Base-by-base conservation (phyloP, 805 yeast genomes). In the Cyberlindnera galapagoensis region DNA sequence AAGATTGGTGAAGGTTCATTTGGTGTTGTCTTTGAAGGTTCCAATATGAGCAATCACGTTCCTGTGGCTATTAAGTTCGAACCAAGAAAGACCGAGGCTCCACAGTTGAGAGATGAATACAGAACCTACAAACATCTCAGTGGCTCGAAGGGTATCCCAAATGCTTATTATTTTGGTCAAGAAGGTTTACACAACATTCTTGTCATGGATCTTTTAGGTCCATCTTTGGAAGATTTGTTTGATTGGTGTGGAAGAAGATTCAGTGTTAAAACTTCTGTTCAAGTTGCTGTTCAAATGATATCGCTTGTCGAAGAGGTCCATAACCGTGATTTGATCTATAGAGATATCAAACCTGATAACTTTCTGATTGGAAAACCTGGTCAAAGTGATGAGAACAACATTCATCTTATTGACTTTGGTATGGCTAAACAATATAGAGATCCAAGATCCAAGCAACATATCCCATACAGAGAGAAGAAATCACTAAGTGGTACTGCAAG, bases 1-100 rank as follows among this genome's bases (percentile, higher is more conserved):
- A 83, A 83, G 57, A 83, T 83, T 34, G 94, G 94, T 22, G 92
- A 83, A 53, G 94, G 94, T 3, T 81, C 92, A 0, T 83, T 83
- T 62, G 94, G 94, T 21, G 81, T 82, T 7, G 78, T 83, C 33
- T 83, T 82, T 56, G 87, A 82, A 60, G 94, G 94, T 24, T 72
- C 76, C 35, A 84, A 83, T 51, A 60, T 83, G 40, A 61, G 82
- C 39, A 72, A 80, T 42, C 75, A 77, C 29, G 44, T 52, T 5
- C 65, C 62, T 4, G 90, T 82, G 20, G 92, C 88, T 4, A 80
- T 82, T 51, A 82, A 82, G 56, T 82, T 82, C 52, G 94, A 81
- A 54, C 83, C 86, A 17, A 65, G 88, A 39, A 76, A 79, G 48
- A 74, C 84, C 3, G 92, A 82, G 47, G 88, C 92, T 2, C 94